A percentile compares a stretch with the other conserved stretches of the same genome.
Evolutionary conservation across 768 basidiomycete genomes (phyloP).

Genomic region (Sistotremastrum niveocremeum): DNA sequence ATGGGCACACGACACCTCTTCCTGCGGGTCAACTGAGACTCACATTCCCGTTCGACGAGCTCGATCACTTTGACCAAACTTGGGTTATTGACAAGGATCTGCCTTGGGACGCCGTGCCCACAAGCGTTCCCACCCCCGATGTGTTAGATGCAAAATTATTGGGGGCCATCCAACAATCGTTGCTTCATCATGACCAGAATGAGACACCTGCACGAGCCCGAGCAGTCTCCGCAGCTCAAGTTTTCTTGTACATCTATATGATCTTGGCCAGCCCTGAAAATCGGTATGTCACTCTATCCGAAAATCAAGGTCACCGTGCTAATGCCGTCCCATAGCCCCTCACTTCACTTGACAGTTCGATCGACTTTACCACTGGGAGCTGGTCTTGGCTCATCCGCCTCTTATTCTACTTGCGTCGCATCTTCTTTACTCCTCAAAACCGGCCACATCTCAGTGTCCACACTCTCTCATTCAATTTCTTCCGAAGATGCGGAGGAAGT

Average conservation of each 20-base stretch:
- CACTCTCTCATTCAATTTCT: conserved; percentile 43
- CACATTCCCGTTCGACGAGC: conserved; percentile 62
- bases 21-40: conserved; percentile 48
- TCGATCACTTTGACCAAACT: conserved; percentile 61
- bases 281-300: conserved; percentile 32
- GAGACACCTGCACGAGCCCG: conserved; percentile 17
- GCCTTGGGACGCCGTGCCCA: conserved; percentile 58
- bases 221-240: conserved; percentile 38
- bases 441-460: conserved; percentile 48
- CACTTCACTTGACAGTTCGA: conserved; percentile 70
- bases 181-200: too few species aligned
- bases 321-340: conserved; percentile 32
- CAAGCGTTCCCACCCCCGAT: conserved; percentile 27
- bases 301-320: not conserved
- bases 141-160: conserved; percentile 62
- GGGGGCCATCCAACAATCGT: conserved; percentile 40
- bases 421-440: conserved; percentile 55
- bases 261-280: conserved; percentile 40
- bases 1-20: conserved; percentile 67
- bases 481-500: conserved; percentile 57
- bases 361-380: conserved; percentile 89
- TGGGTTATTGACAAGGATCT: conserved; percentile 60
- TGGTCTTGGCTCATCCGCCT: conserved; percentile 93
- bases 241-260: conserved; percentile 94
- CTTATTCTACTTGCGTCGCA: conserved; percentile 81